Percentiles rank a stretch among this genome's conserved stretches.
Conservation (phyloP, 2,329 filamentous ascomycete species). For the Keithomyces neogunnii region DNA sequence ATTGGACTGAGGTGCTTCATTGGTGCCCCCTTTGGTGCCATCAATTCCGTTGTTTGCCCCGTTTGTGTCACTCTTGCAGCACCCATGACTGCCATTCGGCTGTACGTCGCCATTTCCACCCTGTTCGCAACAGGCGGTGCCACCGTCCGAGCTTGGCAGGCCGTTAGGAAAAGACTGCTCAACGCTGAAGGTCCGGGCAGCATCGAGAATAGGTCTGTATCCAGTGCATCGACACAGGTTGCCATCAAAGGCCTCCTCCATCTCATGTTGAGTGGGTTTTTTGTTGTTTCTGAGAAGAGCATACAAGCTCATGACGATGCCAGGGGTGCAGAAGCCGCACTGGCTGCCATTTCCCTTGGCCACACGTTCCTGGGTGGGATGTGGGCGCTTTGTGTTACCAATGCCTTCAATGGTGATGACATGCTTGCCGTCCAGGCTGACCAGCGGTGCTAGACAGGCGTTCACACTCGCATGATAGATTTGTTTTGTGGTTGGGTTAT, state of each 20-base stretch:
- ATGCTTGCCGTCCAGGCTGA: slow-evolving; percentile 94
- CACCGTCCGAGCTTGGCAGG: background rate
- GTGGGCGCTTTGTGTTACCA: slow-evolving; percentile 75
- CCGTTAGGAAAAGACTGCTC: slow-evolving; percentile 29
- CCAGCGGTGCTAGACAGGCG: slow-evolving; percentile 85
- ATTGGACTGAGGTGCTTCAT: background rate
- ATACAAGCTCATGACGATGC: slow-evolving; percentile 97
- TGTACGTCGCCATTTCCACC: background rate
- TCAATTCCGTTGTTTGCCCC: slow-evolving; percentile 15
- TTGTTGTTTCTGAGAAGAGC: slow-evolving; percentile 81
- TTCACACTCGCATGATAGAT: slow-evolving; percentile 97
- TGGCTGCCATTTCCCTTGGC: slow-evolving; percentile 89
- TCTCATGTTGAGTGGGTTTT: slow-evolving; percentile 66
- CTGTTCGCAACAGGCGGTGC: slow-evolving; percentile 4
- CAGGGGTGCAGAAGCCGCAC: slow-evolving; percentile 90
- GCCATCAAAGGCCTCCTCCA: slow-evolving; percentile 95
- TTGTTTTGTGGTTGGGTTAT: slow-evolving; percentile 83
- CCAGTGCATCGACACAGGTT: slow-evolving; percentile 95
- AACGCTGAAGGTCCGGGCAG: slow-evolving; percentile 78
- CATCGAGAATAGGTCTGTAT: slow-evolving; percentile 88
- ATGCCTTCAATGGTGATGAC: slow-evolving; percentile 97
- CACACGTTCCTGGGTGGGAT: slow-evolving; percentile 84
- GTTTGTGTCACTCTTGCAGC: slow-evolving; percentile 38
- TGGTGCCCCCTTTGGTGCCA: background rate
- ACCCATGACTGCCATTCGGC: slow-evolving; percentile 13